Conservation (phyloP, 495 filamentous ascomycete genomes). For the Delitschia confertaspora region DNA sequence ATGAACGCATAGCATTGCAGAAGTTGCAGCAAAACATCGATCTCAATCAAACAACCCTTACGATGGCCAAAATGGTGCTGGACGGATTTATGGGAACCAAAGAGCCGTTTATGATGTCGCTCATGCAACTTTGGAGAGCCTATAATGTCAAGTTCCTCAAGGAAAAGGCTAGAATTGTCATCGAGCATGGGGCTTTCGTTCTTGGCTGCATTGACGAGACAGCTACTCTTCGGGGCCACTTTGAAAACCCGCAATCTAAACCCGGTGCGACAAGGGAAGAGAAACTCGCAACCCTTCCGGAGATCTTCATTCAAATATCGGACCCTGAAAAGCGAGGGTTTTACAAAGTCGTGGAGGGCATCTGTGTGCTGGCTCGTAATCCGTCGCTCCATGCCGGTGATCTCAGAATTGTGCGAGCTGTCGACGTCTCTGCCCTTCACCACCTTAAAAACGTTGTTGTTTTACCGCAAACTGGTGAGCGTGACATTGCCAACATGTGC, state of each 20-base stretch:
- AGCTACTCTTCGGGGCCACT: slow-evolving; percentile 61
- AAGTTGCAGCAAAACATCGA: slow-evolving; percentile 71
- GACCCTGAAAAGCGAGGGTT: slow-evolving; percentile 42
- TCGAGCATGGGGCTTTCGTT: slow-evolving; percentile 76
- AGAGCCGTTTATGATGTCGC: slow-evolving; percentile 75
- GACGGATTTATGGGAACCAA: slow-evolving; percentile 66
- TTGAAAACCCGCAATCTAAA: slow-evolving; percentile 27
- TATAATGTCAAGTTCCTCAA: slow-evolving; percentile 52
- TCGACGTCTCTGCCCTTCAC: slow-evolving; percentile 60
- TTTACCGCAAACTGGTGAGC: slow-evolving; percentile 74
- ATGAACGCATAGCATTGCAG: slow-evolving; percentile 51
- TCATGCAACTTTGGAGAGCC: slow-evolving; percentile 38
- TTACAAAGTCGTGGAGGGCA: slow-evolving; percentile 61
- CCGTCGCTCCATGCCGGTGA: slow-evolving; percentile 93
- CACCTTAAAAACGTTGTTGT: slow-evolving; percentile 81
- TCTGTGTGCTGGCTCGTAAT: slow-evolving; percentile 82
- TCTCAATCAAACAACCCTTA: slow-evolving; percentile 69
- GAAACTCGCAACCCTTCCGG: slow-evolving; percentile 49
- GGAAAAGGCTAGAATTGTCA: slow-evolving; percentile 79
- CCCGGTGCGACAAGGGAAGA: slow-evolving; percentile 16
- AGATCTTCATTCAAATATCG: slow-evolving; percentile 80
- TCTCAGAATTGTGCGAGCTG: slow-evolving; percentile 76
- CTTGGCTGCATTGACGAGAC: slow-evolving; percentile 89
- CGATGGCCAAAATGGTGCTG: slow-evolving; percentile 61
- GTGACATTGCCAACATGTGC: slow-evolving; percentile 83